These are phyloP conservation scores for Turnera subulata DNA, from an alignment of 345 rosid genomes.

Conservation along the genomic window DNA sequence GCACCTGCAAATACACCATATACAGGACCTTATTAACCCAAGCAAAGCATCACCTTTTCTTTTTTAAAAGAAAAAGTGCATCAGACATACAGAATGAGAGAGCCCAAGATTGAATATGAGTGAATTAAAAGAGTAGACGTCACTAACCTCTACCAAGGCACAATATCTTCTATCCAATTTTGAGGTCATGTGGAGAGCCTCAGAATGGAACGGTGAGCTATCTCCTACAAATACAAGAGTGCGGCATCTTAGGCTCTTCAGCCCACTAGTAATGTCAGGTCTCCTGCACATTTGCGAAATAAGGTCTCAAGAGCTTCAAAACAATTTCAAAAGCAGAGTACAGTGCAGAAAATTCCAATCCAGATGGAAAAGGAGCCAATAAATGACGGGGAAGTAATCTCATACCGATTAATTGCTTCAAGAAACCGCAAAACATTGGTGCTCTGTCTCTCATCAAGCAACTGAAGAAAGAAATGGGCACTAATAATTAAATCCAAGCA, in stretches of 20 bases:
- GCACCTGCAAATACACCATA: slow-evolving; percentile 17
- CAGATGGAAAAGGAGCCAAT: neutral
- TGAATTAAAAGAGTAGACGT: neutral
- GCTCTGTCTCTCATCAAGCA: slow-evolving; percentile 31
- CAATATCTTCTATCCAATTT: slow-evolving; percentile 72
- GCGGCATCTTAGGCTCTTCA: slow-evolving; percentile 70
- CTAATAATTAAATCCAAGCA: slow-evolving; percentile 3
- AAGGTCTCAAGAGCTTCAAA: neutral
- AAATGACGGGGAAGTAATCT: neutral
- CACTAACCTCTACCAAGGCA: slow-evolving; percentile 83
- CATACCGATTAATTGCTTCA: slow-evolving; percentile 21
- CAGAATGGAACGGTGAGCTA: slow-evolving; percentile 73
- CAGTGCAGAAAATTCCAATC: neutral
- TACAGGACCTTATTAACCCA: neutral
- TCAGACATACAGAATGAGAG: neutral
- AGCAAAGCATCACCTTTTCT: too few species aligned
- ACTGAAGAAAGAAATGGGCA: slow-evolving; percentile 10
- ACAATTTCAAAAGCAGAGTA: neutral
- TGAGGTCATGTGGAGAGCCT: slow-evolving; percentile 80
- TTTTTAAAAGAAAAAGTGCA: too few species aligned
- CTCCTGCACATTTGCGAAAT: slow-evolving; percentile 51
- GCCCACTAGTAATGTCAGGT: slow-evolving; percentile 71
- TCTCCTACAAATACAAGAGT: slow-evolving; percentile 88
- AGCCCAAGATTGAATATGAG: neutral
- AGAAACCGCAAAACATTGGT: slow-evolving; percentile 23